Conservation (phyloP, 2,329 filamentous ascomycete species). For the Verticillium tricorpus region DNA sequence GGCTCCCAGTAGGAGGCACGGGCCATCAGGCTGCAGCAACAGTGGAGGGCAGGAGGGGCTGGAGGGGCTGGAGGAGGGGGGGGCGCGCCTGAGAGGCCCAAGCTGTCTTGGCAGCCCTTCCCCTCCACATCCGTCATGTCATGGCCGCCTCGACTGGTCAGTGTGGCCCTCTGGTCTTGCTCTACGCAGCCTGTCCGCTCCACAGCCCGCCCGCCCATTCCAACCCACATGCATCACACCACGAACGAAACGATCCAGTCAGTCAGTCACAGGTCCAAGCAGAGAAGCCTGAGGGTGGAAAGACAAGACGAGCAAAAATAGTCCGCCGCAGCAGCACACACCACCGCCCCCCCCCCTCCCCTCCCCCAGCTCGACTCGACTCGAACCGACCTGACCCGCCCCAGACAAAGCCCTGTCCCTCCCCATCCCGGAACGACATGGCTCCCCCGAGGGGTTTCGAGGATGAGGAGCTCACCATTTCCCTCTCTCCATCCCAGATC, state of each 20-base stretch:
- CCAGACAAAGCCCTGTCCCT: background rate
- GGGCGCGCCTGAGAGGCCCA: background rate
- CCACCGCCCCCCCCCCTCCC: background rate
- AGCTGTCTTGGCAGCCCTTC: background rate
- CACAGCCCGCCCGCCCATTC: background rate
- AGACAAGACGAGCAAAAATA: background rate
- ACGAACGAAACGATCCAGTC: background rate
- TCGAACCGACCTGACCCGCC: background rate
- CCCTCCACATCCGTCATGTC: background rate
- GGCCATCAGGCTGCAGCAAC: background rate
- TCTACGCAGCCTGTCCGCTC: background rate
- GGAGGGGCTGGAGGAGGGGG: background rate
- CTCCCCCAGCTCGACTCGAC: background rate
- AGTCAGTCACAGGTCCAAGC: background rate
- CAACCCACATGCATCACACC: background rate
- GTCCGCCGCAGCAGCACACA: background rate
- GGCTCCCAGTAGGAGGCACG: background rate
- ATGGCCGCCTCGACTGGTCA: background rate
- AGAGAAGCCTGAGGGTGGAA: background rate
- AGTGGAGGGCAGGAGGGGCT: background rate
- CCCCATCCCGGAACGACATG: constrained; percentile 29
- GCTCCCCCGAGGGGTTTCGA: constrained; percentile 55
- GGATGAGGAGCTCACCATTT: constrained; percentile 75
- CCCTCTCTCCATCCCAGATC: constrained; percentile 50
- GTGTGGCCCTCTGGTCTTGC: background rate